Evolutionary conservation across 345 rosid genomes (phyloP).

Genomic region (Combretum micranthum): DNA sequence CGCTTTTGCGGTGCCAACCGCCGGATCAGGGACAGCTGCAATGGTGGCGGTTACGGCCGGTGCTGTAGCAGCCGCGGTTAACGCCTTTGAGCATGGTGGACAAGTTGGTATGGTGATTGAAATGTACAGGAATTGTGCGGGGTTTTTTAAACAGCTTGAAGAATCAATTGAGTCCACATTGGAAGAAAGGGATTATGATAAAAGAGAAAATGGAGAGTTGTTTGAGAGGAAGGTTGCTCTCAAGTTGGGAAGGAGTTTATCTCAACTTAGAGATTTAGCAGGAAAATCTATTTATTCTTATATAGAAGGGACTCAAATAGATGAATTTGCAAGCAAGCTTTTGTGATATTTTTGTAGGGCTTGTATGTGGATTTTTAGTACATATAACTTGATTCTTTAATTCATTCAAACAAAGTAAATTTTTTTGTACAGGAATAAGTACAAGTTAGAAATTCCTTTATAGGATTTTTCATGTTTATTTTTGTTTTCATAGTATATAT

Average conservation of each 20-base stretch:
- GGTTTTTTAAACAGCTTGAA: slow-evolving; percentile 26
- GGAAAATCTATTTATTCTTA: slow-evolving; percentile 13
- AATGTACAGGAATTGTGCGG: slow-evolving; percentile 45
- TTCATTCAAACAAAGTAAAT: too few relatives aligned
- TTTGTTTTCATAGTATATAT: too few relatives aligned
- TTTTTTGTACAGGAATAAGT: too few relatives aligned
- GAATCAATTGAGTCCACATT: slow-evolving; percentile 20
- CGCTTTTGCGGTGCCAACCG: not conserved
- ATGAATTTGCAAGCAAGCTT: slow-evolving; percentile 15
- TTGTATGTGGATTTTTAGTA: not conserved
- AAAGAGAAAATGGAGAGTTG: slow-evolving; percentile 31
- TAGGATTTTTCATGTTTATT: too few relatives aligned
- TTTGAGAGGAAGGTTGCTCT: slow-evolving; percentile 34
- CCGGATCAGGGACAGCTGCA: not conserved
- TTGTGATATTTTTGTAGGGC: not conserved
- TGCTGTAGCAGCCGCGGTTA: slow-evolving; percentile 25
- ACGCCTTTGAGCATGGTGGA: slow-evolving; percentile 34
- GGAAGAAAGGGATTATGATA: slow-evolving; percentile 1
- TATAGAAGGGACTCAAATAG: slow-evolving; percentile 6
- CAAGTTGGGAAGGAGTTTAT: slow-evolving; percentile 42
- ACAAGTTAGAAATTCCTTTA: too few relatives aligned
- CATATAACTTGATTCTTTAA: not conserved
- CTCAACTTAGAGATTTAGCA: slow-evolving; percentile 37
- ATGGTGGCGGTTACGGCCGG: slow-evolving; percentile 14
- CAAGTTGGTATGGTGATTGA: slow-evolving; percentile 57